phyloP scores from a whole-genome alignment of 495 filamentous ascomycete genomes.

The Melanomma pulvis-pyrius region DNA sequence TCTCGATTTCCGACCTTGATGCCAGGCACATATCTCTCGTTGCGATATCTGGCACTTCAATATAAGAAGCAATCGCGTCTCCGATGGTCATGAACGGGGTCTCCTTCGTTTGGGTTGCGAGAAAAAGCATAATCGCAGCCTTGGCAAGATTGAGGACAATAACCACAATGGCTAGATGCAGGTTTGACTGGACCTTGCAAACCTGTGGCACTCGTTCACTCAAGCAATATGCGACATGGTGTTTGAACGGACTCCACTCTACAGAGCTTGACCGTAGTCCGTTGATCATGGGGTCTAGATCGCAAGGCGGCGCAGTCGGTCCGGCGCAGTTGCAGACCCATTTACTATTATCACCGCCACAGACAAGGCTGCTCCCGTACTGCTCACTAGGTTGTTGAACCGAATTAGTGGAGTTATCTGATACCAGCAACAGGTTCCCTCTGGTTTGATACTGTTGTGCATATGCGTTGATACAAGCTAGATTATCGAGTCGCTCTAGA shows the following conservation, averaged over 20 bases:
- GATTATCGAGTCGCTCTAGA: slow-evolving; percentile 2
- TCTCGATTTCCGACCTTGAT: slow-evolving; percentile 4
- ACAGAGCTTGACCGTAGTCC: background rate
- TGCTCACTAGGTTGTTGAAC: background rate
- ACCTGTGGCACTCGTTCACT: slow-evolving; percentile 38
- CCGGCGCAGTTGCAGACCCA: background rate
- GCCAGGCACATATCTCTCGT: slow-evolving; percentile 22
- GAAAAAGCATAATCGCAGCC: slow-evolving; percentile 45
- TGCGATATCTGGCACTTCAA: slow-evolving; percentile 36
- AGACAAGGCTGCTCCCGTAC: background rate
- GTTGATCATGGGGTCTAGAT: background rate
- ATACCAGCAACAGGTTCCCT: slow-evolving; percentile 16
- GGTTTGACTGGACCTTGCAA: slow-evolving; percentile 52
- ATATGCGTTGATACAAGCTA: slow-evolving; percentile 9
- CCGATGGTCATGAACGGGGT: slow-evolving; percentile 54
- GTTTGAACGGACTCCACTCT: slow-evolving; percentile 4
- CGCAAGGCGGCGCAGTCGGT: background rate
- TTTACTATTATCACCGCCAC: background rate
- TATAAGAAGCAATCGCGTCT: slow-evolving; percentile 56
- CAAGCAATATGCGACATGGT: slow-evolving; percentile 49
- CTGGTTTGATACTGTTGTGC: background rate
- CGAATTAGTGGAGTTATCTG: background rate
- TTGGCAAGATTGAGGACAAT: slow-evolving; percentile 50
- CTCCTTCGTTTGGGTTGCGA: slow-evolving; percentile 37
- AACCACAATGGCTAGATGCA: slow-evolving; percentile 48